These are phyloP conservation scores for Linnemannia schmuckeri DNA, from an alignment of 192 early-diverging fungal species.

Conservation along the genomic window DNA sequence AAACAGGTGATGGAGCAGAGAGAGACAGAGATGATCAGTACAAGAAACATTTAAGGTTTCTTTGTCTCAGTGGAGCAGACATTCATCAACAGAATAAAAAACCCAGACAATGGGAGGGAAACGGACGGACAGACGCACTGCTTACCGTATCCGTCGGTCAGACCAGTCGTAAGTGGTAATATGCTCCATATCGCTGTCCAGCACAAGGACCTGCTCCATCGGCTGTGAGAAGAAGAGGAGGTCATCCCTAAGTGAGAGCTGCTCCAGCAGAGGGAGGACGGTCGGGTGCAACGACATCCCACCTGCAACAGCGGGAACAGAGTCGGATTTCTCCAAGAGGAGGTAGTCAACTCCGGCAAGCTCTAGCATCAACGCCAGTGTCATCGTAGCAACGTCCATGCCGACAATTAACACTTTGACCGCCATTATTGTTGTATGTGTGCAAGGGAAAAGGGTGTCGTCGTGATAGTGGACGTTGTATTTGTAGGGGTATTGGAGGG, in stretches of 20 bases:
- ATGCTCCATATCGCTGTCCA: conserved; percentile 29
- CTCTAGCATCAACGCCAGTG: conserved; percentile 46
- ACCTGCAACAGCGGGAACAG: conserved; percentile 43
- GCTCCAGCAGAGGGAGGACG: conserved; percentile 41
- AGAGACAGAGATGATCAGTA: background rate
- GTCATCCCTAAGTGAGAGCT: conserved; percentile 46
- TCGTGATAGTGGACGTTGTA: background rate
- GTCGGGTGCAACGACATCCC: conserved; percentile 47
- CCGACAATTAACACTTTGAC: conserved; percentile 53
- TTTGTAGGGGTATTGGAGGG: background rate
- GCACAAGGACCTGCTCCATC: conserved; percentile 41
- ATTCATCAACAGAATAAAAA: background rate
- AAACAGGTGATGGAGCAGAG: background rate
- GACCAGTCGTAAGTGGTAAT: conserved; percentile 40
- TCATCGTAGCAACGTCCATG: conserved; percentile 50
- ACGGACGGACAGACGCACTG: too few relatives aligned
- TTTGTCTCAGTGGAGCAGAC: background rate
- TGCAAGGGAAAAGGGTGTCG: background rate
- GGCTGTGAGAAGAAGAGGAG: conserved; percentile 53
- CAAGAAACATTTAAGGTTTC: background rate
- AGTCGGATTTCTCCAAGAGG: conserved; percentile 37
- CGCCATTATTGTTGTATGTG: conserved; percentile 19
- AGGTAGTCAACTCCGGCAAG: conserved; percentile 56
- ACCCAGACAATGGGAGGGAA: background rate
- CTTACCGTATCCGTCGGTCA: conserved; percentile 38